Evolutionary conservation across 805 yeast species (phyloP), one percentile per base, ranked within the genome.

Genomic region (Candida sphagnicola): DNA sequence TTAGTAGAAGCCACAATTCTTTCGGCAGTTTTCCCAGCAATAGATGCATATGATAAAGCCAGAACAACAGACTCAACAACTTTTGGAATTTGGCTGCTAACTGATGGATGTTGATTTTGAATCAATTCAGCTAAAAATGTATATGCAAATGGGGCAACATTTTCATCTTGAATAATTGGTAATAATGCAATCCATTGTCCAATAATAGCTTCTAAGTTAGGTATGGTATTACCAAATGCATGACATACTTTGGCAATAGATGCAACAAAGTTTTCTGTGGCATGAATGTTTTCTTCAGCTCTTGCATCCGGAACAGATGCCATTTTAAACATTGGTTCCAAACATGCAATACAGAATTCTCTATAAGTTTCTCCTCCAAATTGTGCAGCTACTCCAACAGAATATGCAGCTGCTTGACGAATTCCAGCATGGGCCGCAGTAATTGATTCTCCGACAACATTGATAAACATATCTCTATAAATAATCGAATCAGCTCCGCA

Each of bases 301-400:
- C 85, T 80, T 2, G 95, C 82, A 47, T 87, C 95, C 5, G 95
- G 89, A 17, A 80, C 78, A 28, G 78, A 70, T 14, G 83, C 75
- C 63, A 88, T 76, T 48, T 80, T 80, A 52, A 84, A 75, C 60
- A 93, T 72, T 14, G 87, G 79, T 46, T 80, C 87, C 46, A 91
- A 66, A n/a, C 88, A 74, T 6, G 82, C 77, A 18, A 85, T 57
- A 38, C 84, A 77, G 39, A 83, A 75, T 24, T 82, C 80, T 16
- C 72, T 71, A 56, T 80, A 86, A 14, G 35, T 42, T 12, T 54
- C 59, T 11, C 91, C 88, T 5, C 96, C 95, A 48, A 72, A 70
- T 57, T 85, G 89, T 2, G 95, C 96, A 43, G 93, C 83, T 16
- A 78, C 80, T 19, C 99, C 98, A 40, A 90, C 77, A 26, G 85